Percentiles rank a stretch among this genome's conserved stretches.
Conservation (phyloP, 805 yeast species). For the Yarrowia keelungensis region DNA sequence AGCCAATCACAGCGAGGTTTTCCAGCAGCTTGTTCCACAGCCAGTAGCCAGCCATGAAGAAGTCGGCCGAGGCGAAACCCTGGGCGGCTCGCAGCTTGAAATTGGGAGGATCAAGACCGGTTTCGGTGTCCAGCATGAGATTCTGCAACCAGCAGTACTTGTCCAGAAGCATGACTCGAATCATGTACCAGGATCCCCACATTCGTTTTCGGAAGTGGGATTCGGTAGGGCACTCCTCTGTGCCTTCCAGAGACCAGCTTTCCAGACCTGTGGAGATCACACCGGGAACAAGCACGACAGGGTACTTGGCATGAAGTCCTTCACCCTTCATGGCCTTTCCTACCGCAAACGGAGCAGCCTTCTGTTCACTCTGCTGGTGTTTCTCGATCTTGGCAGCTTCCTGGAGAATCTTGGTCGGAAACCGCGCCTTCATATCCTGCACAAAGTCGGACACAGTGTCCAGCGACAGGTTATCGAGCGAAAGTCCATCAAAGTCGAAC, state of each 20-base stretch:
- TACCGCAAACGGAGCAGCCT: conserved; percentile 82
- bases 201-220: conserved; percentile 87
- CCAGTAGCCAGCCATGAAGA: conserved; percentile 97
- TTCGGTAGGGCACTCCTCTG: conserved; percentile 80
- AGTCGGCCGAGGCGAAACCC: conserved; percentile 97
- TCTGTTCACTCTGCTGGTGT: conserved; percentile 58
- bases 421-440: conserved; percentile 73
- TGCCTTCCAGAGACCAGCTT: conserved; percentile 84
- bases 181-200: conserved; percentile 98
- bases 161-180: conserved; percentile 88
- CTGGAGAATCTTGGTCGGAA: conserved; percentile 71
- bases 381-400: conserved; percentile 54
- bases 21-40: conserved; percentile 97
- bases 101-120: conserved; percentile 91
- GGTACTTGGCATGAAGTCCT: conserved; percentile 65
- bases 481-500: conserved; percentile 49
- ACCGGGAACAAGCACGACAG: conserved; percentile 94
- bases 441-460: conserved; percentile 65
- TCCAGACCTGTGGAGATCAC: conserved; percentile 95
- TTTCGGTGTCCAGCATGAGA: conserved; percentile 83
- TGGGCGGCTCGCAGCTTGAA: conserved; percentile 86
- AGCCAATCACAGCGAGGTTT: conserved; percentile 91
- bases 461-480: conserved; percentile 59
- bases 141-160: conserved; percentile 94
- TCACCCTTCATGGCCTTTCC: conserved; percentile 70